Base-by-base conservation (phyloP, 2,329 filamentous ascomycete genomes). In the Blastomyces parvus region DNA sequence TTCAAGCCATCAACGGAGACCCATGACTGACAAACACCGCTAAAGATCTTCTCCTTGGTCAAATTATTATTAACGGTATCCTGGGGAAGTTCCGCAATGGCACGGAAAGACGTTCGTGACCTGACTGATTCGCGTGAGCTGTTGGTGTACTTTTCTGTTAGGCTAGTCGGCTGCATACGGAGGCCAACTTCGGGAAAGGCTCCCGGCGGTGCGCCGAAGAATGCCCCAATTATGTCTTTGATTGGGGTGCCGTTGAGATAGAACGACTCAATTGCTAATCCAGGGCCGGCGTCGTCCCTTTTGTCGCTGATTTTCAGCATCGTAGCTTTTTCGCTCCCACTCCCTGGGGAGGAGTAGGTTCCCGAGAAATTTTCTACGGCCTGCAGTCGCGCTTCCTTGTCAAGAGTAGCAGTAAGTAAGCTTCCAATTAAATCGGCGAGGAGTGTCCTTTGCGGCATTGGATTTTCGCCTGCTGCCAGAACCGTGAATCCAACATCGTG, bases 401-500 rank as follows among this genome's bases (percentile, higher is more conserved):
- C 69, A 4, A 76, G 63, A 1, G 64, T 67, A 7, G 69, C 69
- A 0, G 73, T 42, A 1, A 76, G 22, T 0, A 66, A 63, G 22
- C 69, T 65, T 19, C 66, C 66, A 62, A 76, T 64, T 13, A 71
- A 57, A 61, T 75, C 74, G 0, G 71, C 70, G 42, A 74, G 66
- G 14, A 65, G 65, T 30, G 70, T 68, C 30, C 53, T 56, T 22
- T 63, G 61, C 8, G 66, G 67, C 30, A 38, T 63, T 1, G 55
- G 52, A 13, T 61, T 58, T 6, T 56, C 64, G 22, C 70, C 69
- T 0, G 72, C 72, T 1, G 70, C 64, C 2, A 78, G 66, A 22
- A 77, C 70, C 5, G 69, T 71, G 60, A 74, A 75, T 7, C 76
- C 76, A 25, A 74, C 65, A 36, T 71, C 70, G 56, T 69, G 74